Evolutionary conservation across 305 asterid species (phyloP).

Genomic region (Striga hermonthica): DNA sequence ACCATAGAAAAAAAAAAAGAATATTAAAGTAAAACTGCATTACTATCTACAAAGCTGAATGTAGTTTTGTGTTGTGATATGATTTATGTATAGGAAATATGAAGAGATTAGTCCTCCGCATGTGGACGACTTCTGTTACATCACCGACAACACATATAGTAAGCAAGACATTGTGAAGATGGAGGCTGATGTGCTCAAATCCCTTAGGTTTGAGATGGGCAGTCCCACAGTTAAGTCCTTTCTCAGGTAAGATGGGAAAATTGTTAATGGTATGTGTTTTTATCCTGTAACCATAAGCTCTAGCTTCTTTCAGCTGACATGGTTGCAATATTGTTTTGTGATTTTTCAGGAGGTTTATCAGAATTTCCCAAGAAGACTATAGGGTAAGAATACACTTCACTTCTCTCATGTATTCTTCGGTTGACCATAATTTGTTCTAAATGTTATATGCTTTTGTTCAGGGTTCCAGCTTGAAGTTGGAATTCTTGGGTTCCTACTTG

Average conservation of each 20-base stretch:
- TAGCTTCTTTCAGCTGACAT: slow-evolving; percentile 30
- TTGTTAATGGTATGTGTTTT: background rate
- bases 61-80: background rate
- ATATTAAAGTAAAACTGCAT: background rate
- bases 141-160: slow-evolving; percentile 58
- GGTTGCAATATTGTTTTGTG: slow-evolving; percentile 15
- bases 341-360: slow-evolving; percentile 49
- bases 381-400: slow-evolving; percentile 33
- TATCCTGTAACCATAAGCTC: background rate
- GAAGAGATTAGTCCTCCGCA: slow-evolving; percentile 70
- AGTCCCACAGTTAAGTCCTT: slow-evolving; percentile 63
- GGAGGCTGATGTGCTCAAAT: slow-evolving; percentile 69
- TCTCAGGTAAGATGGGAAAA: slow-evolving; percentile 44
- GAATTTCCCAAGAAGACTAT: slow-evolving; percentile 52
- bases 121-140: slow-evolving; percentile 62
- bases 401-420: background rate
- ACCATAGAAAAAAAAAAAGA: background rate
- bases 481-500: slow-evolving; percentile 64
- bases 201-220: slow-evolving; percentile 80
- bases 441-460: slow-evolving; percentile 31
- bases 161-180: slow-evolving; percentile 68
- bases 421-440: slow-evolving; percentile 17
- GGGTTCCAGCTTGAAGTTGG: slow-evolving; percentile 51
- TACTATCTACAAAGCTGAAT: background rate
- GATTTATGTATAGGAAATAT: slow-evolving; percentile 53